Conservation (phyloP, 495 filamentous ascomycete genomes). For the Lasiosphaeris hirsuta region DNA sequence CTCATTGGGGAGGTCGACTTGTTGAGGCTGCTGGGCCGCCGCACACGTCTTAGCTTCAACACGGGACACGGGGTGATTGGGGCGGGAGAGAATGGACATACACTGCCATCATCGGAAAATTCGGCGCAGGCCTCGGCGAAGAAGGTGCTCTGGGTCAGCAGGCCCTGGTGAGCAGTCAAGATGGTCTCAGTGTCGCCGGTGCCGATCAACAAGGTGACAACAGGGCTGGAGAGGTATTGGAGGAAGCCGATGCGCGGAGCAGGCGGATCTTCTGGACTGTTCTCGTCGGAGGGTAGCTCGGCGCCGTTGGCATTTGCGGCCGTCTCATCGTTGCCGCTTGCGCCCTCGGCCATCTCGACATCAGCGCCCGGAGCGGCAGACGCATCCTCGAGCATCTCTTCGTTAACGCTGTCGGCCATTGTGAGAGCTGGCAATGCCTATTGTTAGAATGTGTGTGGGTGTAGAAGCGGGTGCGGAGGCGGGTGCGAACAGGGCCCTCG, state of each 20-base stretch:
- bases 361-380: slow-evolving; percentile 40
- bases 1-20: slow-evolving; percentile 65
- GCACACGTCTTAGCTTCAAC: slow-evolving; percentile 9
- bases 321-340: slow-evolving; percentile 20
- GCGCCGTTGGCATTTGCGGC: slow-evolving; percentile 21
- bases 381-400: slow-evolving; percentile 36
- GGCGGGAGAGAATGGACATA: slow-evolving; percentile 22
- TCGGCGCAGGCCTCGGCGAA: slow-evolving; percentile 61
- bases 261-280: slow-evolving; percentile 30
- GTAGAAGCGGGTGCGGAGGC: too few species aligned
- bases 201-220: slow-evolving; percentile 76
- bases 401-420: slow-evolving; percentile 42
- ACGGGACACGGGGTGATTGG: neutral
- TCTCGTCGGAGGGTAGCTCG: slow-evolving; percentile 43
- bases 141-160: slow-evolving; percentile 70
- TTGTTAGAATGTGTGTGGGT: neutral
- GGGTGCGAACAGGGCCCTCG: too few species aligned
- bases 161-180: slow-evolving; percentile 74
- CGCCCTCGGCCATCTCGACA: slow-evolving; percentile 47
- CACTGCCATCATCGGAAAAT: slow-evolving; percentile 52
- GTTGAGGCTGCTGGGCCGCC: slow-evolving; percentile 45
- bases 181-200: slow-evolving; percentile 54
- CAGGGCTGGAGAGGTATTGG: slow-evolving; percentile 71
- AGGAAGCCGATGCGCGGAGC: slow-evolving; percentile 42
- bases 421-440: neutral